Evolutionary conservation across 2,329 filamentous ascomycete species (phyloP).

Genomic region (Colletotrichum paranaense): DNA sequence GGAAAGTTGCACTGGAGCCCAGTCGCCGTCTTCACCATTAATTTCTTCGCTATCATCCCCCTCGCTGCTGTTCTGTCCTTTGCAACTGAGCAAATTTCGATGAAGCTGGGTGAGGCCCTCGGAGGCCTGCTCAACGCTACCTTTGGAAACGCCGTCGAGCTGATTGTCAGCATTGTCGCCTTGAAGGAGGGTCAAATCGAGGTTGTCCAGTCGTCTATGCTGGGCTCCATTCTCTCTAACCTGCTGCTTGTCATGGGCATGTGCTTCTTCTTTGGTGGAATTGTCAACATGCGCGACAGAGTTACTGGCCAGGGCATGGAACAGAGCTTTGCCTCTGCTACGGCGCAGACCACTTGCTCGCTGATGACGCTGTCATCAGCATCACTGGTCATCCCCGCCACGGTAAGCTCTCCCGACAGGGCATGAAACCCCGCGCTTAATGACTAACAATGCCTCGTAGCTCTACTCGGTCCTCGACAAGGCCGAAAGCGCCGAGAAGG

Average conservation of each 20-base stretch:
- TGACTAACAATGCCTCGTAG: constrained; percentile 45
- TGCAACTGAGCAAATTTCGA: constrained; percentile 81
- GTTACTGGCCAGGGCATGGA: constrained; percentile 69
- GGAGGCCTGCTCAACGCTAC: constrained; percentile 82
- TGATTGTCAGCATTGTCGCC: constrained; percentile 92
- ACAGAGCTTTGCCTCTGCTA: constrained; percentile 80
- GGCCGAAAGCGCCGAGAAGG: constrained; percentile 53
- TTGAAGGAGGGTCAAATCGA: constrained; percentile 87
- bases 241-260: constrained; percentile 87
- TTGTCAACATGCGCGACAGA: constrained; percentile 67
- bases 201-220: constrained; percentile 98
- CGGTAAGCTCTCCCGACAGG: constrained; percentile 54
- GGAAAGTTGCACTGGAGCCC: constrained; percentile 72
- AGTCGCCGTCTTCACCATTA: constrained; percentile 77
- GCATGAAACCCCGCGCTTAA: not conserved
- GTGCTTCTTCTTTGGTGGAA: constrained; percentile 81
- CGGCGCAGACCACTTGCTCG: constrained; percentile 81
- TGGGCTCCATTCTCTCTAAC: constrained; percentile 95
- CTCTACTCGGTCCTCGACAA: constrained; percentile 74
- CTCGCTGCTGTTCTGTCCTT: constrained; percentile 80
- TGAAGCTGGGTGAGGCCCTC: constrained; percentile 77
- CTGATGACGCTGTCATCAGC: constrained; percentile 82
- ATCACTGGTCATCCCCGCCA: constrained; percentile 82
- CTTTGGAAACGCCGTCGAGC: constrained; percentile 83
- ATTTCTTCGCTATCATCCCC: constrained; percentile 85